phyloP scores from a whole-genome alignment of 371 early-diverging fungal species.

The Choanephora cucurbitarum region DNA sequence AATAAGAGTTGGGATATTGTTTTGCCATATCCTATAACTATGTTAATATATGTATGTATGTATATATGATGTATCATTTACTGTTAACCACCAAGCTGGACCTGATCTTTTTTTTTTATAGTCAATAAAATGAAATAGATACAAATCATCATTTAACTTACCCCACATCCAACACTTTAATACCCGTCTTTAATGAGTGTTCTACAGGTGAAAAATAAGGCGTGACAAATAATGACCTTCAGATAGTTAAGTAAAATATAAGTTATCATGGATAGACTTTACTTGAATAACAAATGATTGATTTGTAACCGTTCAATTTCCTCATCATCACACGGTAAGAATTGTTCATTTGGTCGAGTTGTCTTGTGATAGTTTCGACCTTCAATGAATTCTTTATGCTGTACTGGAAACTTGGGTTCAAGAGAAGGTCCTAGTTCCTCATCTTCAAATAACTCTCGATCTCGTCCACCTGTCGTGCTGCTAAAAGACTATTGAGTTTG shows the following conservation, averaged over 20 bases:
- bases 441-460: neutral
- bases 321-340: slow-evolving; percentile 51
- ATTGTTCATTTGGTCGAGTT: slow-evolving; percentile 18
- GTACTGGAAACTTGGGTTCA: slow-evolving; percentile 40
- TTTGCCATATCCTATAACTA: slow-evolving; percentile 45
- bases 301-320: slow-evolving; percentile 46
- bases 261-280: too few relatives aligned
- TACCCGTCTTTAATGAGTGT: slow-evolving; percentile 23
- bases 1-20: slow-evolving; percentile 42
- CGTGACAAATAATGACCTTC: slow-evolving; percentile 17
- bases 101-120: slow-evolving; percentile 36
- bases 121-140: neutral
- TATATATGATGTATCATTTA: neutral
- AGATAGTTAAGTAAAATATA: neutral
- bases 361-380: slow-evolving; percentile 34
- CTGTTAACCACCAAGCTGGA: slow-evolving; percentile 41
- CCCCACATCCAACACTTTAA: slow-evolving; percentile 31
- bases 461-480: too few relatives aligned
- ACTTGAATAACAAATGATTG: slow-evolving; percentile 37
- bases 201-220: slow-evolving; percentile 29
- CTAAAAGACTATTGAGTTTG: too few relatives aligned
- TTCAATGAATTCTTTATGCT: slow-evolving; percentile 34
- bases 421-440: neutral
- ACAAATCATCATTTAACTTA: slow-evolving; percentile 9
- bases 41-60: too few relatives aligned